Evolutionary conservation across 805 yeast species (phyloP).

Genomic region (Saccharomycopsis lassenensis): DNA sequence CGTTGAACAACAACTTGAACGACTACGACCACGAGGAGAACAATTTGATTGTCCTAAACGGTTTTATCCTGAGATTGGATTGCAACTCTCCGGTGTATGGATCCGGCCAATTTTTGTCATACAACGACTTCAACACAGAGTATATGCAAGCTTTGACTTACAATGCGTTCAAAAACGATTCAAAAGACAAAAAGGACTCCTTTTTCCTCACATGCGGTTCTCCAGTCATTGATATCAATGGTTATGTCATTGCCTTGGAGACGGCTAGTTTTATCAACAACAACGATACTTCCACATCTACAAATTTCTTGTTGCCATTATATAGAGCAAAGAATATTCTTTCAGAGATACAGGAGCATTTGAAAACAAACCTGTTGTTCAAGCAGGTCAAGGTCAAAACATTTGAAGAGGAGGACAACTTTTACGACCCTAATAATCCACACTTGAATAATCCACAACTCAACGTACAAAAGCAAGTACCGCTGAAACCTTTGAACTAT

Average conservation of each 20-base stretch:
- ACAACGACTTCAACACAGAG: conserved; percentile 25
- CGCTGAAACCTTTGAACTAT: conserved; percentile 6
- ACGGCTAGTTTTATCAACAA: conserved; percentile 19
- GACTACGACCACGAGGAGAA: conserved; percentile 19
- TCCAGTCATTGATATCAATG: conserved; percentile 19
- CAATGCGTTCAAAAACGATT: conserved; percentile 19
- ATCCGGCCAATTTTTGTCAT: conserved; percentile 16
- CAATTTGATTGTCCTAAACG: conserved; percentile 17
- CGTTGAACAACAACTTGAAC: conserved; percentile 17
- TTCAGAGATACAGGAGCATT: conserved; percentile 14
- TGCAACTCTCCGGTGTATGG: conserved; percentile 19
- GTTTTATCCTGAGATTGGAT: conserved; percentile 18
- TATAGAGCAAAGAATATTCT: conserved; percentile 17
- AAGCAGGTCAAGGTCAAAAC: conserved; percentile 14
- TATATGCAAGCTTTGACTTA: conserved; percentile 20
- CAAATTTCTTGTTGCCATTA: conserved; percentile 18
- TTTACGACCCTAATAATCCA: conserved; percentile 16
- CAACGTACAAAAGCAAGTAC: conserved; percentile 4
- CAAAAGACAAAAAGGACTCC: conserved; percentile 18
- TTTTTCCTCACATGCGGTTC: conserved; percentile 19
- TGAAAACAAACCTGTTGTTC: conserved; percentile 12
- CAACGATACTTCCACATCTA: conserved; percentile 18
- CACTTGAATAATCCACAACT: conserved; percentile 3
- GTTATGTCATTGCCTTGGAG: conserved; percentile 18
- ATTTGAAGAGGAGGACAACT: conserved; percentile 16